Evolutionary conservation across 495 filamentous ascomycete genomes (phyloP), one percentile per base, ranked within the genome.

Genomic region (Beverwykella pulmonaria): DNA sequence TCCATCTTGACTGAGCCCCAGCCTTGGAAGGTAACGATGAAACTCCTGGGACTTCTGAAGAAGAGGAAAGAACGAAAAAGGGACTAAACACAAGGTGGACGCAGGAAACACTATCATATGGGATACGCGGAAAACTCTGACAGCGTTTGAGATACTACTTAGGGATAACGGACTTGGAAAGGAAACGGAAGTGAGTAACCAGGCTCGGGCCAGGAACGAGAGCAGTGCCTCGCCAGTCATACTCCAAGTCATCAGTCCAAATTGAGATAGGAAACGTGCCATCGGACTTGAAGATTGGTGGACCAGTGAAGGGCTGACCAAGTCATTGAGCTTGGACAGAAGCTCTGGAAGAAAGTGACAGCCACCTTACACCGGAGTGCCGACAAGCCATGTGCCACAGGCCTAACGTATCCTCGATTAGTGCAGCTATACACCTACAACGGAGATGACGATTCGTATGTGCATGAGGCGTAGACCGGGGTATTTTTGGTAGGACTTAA

Each of bases 1-100:
- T 19, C n/a, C 49, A 63, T 56, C 49, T 55, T 46, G 36, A 56
- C 52, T n/a, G n/a, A 55, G 29, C 29, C 14, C 30, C 20, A 63
- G 55, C 5, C 17, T 22, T 54, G 22, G 26, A 50, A 0, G 15
- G 26, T 34, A 34, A n/a, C 8, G 17, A 44, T 44, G 39, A 44
- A 32, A 53, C 29, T 52, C 46, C 14, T 32, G 41, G 47, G 34
- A 27, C 25, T 23, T 10, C 1, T 20, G 39, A 53, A 41, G 27
- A n/a, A 23, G 52, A 55, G 30, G 10, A 36, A 55, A 55, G 7
- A 55, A 27, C 6, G 25, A 20, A 55, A 55, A 36, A 34, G 25
- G 26, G 19, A 36, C 25, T 9, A 55, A 55, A 36, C 25, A 36
- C 14, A 34, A 55, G n/a, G 8, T 52, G 26, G 48, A 52, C n/a